A percentile compares a stretch with the other conserved stretches of the same genome.
Conservation (phyloP, 371 early-diverging fungal genomes). For the Haplosporangium sp. region DNA sequence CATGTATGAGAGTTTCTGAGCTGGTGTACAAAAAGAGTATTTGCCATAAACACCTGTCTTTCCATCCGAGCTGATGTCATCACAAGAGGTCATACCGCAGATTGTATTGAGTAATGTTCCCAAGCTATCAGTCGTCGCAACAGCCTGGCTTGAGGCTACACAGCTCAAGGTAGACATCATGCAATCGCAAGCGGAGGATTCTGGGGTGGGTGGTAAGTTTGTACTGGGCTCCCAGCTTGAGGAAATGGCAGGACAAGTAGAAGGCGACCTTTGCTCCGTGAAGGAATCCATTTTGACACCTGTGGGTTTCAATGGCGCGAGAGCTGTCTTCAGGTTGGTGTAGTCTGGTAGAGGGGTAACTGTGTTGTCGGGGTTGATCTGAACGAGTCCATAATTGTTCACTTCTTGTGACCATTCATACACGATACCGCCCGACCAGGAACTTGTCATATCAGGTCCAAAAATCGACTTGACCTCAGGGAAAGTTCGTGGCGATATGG, state of each 20-base stretch:
- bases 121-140: conserved; percentile 32
- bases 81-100: conserved; percentile 66
- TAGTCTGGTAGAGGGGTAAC: conserved; percentile 59
- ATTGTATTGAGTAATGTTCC: conserved; percentile 60
- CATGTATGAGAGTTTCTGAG: conserved; percentile 63
- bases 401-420: conserved; percentile 86
- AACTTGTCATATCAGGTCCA: conserved; percentile 73
- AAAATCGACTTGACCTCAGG: conserved; percentile 73
- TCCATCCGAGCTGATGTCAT: conserved; percentile 65
- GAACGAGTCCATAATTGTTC: conserved; percentile 83
- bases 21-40: conserved; percentile 64
- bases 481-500: conserved; percentile 66
- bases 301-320: conserved; percentile 58
- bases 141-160: conserved; percentile 62
- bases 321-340: conserved; percentile 57
- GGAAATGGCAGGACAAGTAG: conserved; percentile 67
- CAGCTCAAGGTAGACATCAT: conserved; percentile 75
- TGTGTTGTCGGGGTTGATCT: conserved; percentile 62
- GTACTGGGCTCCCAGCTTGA: conserved; percentile 70
- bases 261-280: conserved; percentile 49
- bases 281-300: conserved; percentile 64
- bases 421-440: conserved; percentile 82
- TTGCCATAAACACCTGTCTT: conserved; percentile 67
- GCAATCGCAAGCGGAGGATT: conserved; percentile 73
- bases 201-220: conserved; percentile 78